Evolutionary conservation across 176 grass and related monocot genomes (phyloP).

Genomic region (Lolium multiflorum): DNA sequence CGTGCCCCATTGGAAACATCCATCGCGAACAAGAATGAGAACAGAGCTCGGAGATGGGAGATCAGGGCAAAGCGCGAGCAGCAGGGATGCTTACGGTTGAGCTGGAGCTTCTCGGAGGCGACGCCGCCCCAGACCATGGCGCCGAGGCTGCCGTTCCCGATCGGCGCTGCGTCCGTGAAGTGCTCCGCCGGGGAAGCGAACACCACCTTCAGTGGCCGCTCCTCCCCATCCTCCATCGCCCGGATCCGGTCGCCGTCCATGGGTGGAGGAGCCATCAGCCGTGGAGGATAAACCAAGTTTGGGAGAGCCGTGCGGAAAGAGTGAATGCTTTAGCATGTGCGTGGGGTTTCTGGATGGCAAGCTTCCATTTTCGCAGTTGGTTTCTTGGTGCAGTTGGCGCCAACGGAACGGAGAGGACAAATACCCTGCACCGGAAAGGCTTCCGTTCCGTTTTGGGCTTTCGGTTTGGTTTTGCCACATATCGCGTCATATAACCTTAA

Average conservation of each 20-base stretch:
- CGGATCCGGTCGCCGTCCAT: constrained; percentile 48
- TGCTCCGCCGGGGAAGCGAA: constrained; percentile 63
- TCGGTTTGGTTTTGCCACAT: background rate
- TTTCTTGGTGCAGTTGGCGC: constrained; percentile 18
- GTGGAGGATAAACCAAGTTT: background rate
- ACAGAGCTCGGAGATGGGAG: background rate
- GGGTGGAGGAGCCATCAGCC: background rate
- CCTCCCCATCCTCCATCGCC: constrained; percentile 7
- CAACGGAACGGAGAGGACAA: constrained; percentile 10
- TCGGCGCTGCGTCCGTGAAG: constrained; percentile 74
- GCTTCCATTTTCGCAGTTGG: background rate
- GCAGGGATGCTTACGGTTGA: constrained; percentile 64
- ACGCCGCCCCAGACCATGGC: constrained; percentile 88
- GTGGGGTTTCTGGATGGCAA: background rate
- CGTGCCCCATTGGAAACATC: background rate
- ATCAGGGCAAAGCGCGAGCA: background rate
- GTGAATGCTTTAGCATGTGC: background rate
- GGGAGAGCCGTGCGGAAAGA: background rate
- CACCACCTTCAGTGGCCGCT: constrained; percentile 69
- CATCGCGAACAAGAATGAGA: background rate
- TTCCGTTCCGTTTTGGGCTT: background rate
- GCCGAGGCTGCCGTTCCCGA: constrained; percentile 79
- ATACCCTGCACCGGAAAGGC: background rate
- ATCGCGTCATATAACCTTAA: too few relatives aligned
- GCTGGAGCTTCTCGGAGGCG: constrained; percentile 74